Evolutionary conservation across 495 filamentous ascomycete genomes (phyloP).

Genomic region (Hypoxylon crocopeplum): DNA sequence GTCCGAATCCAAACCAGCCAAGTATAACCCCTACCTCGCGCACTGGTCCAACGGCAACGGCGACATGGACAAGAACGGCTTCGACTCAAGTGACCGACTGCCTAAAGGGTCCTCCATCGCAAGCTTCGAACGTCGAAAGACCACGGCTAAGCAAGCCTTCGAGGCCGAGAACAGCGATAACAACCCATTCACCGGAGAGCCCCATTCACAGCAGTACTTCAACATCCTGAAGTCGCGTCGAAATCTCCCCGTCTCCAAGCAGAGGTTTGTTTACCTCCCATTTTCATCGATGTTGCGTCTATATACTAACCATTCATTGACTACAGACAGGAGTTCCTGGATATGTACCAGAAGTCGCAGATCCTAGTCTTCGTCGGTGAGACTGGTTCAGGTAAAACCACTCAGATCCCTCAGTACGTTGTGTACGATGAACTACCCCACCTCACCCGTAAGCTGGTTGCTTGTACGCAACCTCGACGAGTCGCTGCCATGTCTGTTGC

Average conservation of each 20-base stretch:
- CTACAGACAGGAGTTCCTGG: slow-evolving; percentile 89
- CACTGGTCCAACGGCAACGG: slow-evolving; percentile 77
- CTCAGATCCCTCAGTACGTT: slow-evolving; percentile 98
- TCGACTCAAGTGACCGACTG: slow-evolving; percentile 27
- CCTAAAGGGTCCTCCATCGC: slow-evolving; percentile 59
- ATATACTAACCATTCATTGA: neutral
- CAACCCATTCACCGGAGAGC: slow-evolving; percentile 82
- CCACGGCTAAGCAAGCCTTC: slow-evolving; percentile 76
- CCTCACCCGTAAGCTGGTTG: slow-evolving; percentile 81
- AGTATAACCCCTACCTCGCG: slow-evolving; percentile 84
- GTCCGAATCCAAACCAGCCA: slow-evolving; percentile 43
- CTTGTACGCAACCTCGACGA: slow-evolving; percentile 97
- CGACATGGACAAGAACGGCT: slow-evolving; percentile 51
- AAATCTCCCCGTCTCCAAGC: slow-evolving; percentile 86
- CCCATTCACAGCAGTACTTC: slow-evolving; percentile 84
- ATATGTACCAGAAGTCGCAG: slow-evolving; percentile 89
- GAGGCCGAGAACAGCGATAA: slow-evolving; percentile 79
- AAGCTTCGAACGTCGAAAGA: slow-evolving; percentile 76
- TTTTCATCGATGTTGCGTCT: neutral
- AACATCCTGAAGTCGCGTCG: slow-evolving; percentile 83
- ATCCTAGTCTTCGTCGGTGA: slow-evolving; percentile 99
- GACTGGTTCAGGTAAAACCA: slow-evolving; percentile 99
- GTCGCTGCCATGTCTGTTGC: slow-evolving; percentile 99
- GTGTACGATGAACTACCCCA: slow-evolving; percentile 96
- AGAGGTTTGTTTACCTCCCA: slow-evolving; percentile 65